Base-by-base conservation (phyloP, 208 protist species). In the Wallacemonas sp. region DNA sequence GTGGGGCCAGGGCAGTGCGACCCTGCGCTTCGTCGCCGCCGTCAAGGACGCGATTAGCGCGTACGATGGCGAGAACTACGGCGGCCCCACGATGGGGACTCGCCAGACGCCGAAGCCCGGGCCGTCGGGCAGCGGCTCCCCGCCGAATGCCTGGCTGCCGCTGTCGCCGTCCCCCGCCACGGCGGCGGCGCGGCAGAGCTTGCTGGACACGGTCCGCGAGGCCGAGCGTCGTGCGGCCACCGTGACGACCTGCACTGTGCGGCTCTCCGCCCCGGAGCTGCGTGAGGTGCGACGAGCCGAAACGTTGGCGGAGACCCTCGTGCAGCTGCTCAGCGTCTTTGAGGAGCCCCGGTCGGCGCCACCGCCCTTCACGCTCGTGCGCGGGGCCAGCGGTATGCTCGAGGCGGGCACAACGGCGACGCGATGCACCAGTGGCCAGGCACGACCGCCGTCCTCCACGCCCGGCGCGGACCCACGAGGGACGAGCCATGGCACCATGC, bases 1-100 rank as follows among this genome's bases (percentile, higher is more conserved):
- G 55, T 85, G 79, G 79, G 75, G 72, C 25, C 71, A 79, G 39
- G 75, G 75, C 16, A 79, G 67, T 10, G 41, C 67, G 7, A 74
- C 68, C 23, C 48, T 85, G 26, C 64, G 74, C 52, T 76, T 75
- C 50, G 67, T 85, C n/a, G 72, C 74, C 2, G 55, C 69, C 20
- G 71, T 81, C 16, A 67, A 67, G 45, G 75, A 81, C 32, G 71
- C 68, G 2, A 63, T 85, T 14, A 57, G 72, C 44, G 54, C 49
- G 22, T 84, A 84, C 65, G 64, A 77, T 28, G 38, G 45, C 32
- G 74, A 59, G 42, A 57, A 68, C 42, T 66, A 72, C 7, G 70
- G 65, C 49, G 70, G 66, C 20, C 71, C 74, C 65, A 67, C 67
- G n/a, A 71, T 72, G 57, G 11, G 7, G 11, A 7, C 16, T n/a